Percentiles rank a stretch among this genome's conserved stretches.
Evolutionary conservation across 768 basidiomycete genomes (phyloP).

Genomic region (Neoboletus brunneissimus): DNA sequence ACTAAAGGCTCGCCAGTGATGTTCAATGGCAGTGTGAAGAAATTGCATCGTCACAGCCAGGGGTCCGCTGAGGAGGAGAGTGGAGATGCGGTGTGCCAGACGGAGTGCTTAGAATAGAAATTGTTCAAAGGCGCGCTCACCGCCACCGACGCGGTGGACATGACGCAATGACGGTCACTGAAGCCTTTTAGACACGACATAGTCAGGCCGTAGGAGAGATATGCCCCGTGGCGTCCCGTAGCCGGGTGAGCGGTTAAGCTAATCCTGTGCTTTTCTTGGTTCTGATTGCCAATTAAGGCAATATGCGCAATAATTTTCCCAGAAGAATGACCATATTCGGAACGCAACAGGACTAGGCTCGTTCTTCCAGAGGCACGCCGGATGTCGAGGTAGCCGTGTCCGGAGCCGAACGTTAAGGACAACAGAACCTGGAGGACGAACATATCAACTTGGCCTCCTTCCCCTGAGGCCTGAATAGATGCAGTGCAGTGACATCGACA

Average conservation of each 20-base stretch:
- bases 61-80: conserved; percentile 23
- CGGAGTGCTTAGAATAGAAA: conserved; percentile 32
- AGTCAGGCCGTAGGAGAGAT: conserved; percentile 6
- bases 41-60: conserved; percentile 34
- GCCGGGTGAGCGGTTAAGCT: conserved; percentile 16
- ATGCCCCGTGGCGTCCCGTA: conserved; percentile 15
- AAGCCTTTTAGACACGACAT: conserved; percentile 9
- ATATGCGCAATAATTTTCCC: neutral
- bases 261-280: conserved; percentile 25
- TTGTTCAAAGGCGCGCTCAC: conserved; percentile 23
- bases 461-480: conserved; percentile 9
- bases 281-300: conserved; percentile 6
- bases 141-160: conserved; percentile 28
- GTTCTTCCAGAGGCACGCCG: conserved; percentile 6
- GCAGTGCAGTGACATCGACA: conserved; percentile 22
- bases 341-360: neutral
- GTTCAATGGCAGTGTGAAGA: conserved; percentile 33
- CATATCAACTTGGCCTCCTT: conserved; percentile 6
- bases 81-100: conserved; percentile 27
- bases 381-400: conserved; percentile 21
- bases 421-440: conserved; percentile 1
- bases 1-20: conserved; percentile 20
- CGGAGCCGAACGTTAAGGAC: conserved; percentile 7
- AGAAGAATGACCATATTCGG: neutral
- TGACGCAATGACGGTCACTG: conserved; percentile 24